Evolutionary conservation across 1,139 yeast species (phyloP), one percentile per base, ranked within the genome.

Genomic region (Candida sp.): DNA sequence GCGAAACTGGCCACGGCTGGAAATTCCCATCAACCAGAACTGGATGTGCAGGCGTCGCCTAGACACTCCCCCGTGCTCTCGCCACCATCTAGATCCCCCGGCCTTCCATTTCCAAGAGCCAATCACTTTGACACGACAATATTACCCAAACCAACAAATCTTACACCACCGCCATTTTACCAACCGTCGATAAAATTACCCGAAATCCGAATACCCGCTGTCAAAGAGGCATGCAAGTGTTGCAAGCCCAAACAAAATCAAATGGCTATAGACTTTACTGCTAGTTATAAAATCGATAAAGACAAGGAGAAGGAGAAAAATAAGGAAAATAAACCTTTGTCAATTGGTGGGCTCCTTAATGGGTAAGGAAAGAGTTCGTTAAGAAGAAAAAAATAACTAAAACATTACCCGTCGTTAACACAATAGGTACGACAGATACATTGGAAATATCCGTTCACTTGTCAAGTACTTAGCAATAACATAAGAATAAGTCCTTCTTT

Each of bases 331-430:
- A 43, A 40, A 21, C 52, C 53, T 29, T 47, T 69, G 44, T 66
- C 74, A 2, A 70, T 70, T 41, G 73, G 72, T 5, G 73, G 73
- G 1, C 50, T 69, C 32, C 61, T 70, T 42, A 70, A 69, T 48
- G 60, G 49, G 7, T 50, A 44, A 36, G 12, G 19, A 15, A 15
- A n/a, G n/a, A n/a, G n/a, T n/a, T n/a, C n/a, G n/a, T n/a, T n/a
- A n/a, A n/a, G n/a, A n/a, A n/a, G n/a, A n/a, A n/a, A n/a, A n/a
- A n/a, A n/a, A n/a, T n/a, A n/a, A n/a, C n/a, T n/a, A n/a, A n/a
- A n/a, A n/a, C n/a, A n/a, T n/a, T n/a, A n/a, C n/a, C n/a, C n/a
- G n/a, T n/a, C n/a, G n/a, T n/a, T n/a, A n/a, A n/a, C n/a, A n/a
- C n/a, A n/a, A n/a, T n/a, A n/a, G n/a, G n/a, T n/a, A n/a, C n/a